Percentiles rank a stretch among this genome's conserved stretches.
Conservation (phyloP, 805 yeast species). For the Candida nonsorbophila region DNA sequence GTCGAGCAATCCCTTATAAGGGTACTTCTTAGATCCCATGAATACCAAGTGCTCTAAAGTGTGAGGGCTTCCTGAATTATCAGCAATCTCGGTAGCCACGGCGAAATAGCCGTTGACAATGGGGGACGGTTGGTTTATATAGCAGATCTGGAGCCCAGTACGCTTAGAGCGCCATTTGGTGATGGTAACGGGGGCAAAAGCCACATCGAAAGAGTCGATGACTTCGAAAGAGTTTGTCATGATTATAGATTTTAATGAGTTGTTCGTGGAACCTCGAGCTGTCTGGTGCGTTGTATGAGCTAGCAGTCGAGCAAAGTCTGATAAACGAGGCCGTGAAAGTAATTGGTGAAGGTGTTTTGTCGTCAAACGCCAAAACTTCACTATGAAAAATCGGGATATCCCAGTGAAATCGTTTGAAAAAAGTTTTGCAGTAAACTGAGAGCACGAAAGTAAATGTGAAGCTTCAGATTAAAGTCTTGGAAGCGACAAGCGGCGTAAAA, state of each 20-base stretch:
- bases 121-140: conserved; percentile 78
- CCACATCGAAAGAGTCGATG: conserved; percentile 47
- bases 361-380: conserved; percentile 1
- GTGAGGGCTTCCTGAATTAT: conserved; percentile 92
- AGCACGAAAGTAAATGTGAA: too few species aligned
- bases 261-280: not conserved
- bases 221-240: conserved; percentile 5
- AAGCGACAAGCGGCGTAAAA: too few species aligned
- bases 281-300: not conserved
- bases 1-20: conserved; percentile 88
- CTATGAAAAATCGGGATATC: too few species aligned
- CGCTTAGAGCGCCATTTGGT: conserved; percentile 74
- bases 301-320: too few species aligned
- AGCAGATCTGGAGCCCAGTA: conserved; percentile 78
- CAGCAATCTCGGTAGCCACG: conserved; percentile 85
- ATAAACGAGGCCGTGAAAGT: conserved; percentile 1
- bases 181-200: conserved; percentile 67
- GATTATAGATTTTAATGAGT: not conserved
- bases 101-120: conserved; percentile 91
- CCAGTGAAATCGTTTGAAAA: too few species aligned
- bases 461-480: too few species aligned
- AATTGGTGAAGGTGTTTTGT: conserved; percentile 1
- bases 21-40: conserved; percentile 87
- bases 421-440: too few species aligned
- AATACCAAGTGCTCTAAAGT: conserved; percentile 91